Conservation (phyloP, 1,139 yeast genomes). For the Geotrichum candidum region DNA sequence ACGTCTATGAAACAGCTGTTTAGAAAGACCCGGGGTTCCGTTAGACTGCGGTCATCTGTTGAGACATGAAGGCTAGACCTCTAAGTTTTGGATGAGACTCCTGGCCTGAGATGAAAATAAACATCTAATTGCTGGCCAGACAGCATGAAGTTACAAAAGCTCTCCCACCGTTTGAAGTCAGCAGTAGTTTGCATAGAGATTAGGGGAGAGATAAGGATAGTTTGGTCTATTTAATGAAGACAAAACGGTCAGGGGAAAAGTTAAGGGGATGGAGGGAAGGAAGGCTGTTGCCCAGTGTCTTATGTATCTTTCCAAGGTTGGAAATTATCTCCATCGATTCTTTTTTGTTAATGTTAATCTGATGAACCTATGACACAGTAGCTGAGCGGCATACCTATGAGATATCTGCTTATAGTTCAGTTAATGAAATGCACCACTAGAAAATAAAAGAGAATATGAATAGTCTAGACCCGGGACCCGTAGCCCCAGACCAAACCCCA, state of each 20-base stretch:
- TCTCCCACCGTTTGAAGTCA: too few relatives aligned
- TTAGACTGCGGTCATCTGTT: too few relatives aligned
- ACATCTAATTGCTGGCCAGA: too few relatives aligned
- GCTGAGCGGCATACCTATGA: not conserved
- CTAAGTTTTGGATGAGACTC: too few relatives aligned
- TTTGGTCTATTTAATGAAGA: not conserved
- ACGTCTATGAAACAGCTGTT: too few relatives aligned
- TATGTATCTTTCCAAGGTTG: not conserved
- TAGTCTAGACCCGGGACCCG: not conserved
- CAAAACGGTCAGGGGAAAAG: not conserved
- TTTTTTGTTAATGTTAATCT: not conserved
- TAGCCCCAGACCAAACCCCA: not conserved
- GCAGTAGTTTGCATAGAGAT: too few relatives aligned
- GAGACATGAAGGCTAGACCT: too few relatives aligned
- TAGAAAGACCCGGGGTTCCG: too few relatives aligned
- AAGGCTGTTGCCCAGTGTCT: not conserved
- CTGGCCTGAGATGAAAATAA: too few relatives aligned
- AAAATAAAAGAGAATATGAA: not conserved
- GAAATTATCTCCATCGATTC: not conserved
- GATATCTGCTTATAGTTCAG: not conserved
- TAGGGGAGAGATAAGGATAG: not conserved
- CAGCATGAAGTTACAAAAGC: too few relatives aligned
- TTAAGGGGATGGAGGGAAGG: not conserved
- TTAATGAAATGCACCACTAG: not conserved
- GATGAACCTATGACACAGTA: not conserved